Percentiles rank a stretch among this genome's conserved stretches.
These are phyloP conservation scores for Cucurbita ficifolia DNA, from an alignment of 306 rosid genomes.

Conservation along the genomic window DNA sequence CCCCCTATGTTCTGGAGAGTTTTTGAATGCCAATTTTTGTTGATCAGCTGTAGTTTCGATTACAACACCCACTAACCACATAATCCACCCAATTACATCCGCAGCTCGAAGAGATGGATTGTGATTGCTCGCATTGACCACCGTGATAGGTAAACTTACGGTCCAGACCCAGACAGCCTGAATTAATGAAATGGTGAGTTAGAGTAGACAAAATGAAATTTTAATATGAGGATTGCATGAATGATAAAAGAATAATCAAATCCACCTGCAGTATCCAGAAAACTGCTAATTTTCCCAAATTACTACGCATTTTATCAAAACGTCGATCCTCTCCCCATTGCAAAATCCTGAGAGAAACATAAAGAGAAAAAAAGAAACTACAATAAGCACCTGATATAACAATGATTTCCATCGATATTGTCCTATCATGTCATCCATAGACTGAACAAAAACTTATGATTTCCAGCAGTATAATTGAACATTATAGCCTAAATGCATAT, in stretches of 20 bases:
- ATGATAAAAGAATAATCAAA: neutral
- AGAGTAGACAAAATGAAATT: neutral
- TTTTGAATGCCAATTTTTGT: slow-evolving; percentile 60
- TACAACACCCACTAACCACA: slow-evolving; percentile 63
- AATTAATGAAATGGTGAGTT: slow-evolving; percentile 1
- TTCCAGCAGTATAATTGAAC: neutral
- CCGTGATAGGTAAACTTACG: slow-evolving; percentile 81
- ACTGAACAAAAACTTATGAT: neutral
- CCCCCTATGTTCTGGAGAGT: slow-evolving; percentile 47
- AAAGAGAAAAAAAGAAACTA: slow-evolving; percentile 2
- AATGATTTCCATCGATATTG: neutral
- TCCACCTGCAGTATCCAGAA: slow-evolving; percentile 95
- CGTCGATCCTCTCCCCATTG: slow-evolving; percentile 96
- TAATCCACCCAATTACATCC: slow-evolving; percentile 74
- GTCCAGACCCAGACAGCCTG: slow-evolving; percentile 99
- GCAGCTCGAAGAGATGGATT: slow-evolving; percentile 43
- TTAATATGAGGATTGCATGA: neutral
- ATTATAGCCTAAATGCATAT: neutral
- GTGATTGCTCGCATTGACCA: slow-evolving; percentile 63
- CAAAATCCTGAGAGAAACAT: slow-evolving; percentile 46
- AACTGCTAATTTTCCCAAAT: slow-evolving; percentile 59
- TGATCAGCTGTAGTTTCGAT: slow-evolving; percentile 81
- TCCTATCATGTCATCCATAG: neutral
- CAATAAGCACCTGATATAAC: neutral
- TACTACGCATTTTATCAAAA: slow-evolving; percentile 74